Conservation (phyloP, 495 filamentous ascomycete species). For the Bryoglossum gracile region DNA sequence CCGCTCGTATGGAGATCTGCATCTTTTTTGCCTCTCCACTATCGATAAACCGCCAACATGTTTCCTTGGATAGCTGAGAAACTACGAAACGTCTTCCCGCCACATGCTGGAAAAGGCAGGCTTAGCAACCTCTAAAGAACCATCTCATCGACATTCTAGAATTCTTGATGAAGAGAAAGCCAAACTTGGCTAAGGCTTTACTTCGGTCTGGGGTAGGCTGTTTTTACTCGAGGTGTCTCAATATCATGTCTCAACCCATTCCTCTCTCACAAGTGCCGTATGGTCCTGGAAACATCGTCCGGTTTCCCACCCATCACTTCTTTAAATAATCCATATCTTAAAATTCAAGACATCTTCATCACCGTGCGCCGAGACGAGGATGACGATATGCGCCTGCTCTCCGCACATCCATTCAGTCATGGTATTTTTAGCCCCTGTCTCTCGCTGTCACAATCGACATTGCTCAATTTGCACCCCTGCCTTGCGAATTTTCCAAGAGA, state of each 20-base stretch:
- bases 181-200: too few relatives aligned
- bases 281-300: not conserved
- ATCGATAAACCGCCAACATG: not conserved
- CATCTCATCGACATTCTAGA: too few relatives aligned
- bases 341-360: too few relatives aligned
- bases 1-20: too few relatives aligned
- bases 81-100: too few relatives aligned
- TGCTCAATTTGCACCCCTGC: conserved; percentile 15
- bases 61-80: not conserved
- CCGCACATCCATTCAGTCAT: not conserved
- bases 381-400: not conserved
- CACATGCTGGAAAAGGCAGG: conserved; percentile 4
- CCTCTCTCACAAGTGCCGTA: conserved; percentile 2
- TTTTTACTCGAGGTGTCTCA: too few relatives aligned
- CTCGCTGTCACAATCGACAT: conserved; percentile 19
- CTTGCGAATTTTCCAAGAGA: conserved; percentile 1
- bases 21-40: conserved; percentile 6
- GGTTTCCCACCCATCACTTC: too few relatives aligned
- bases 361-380: too few relatives aligned
- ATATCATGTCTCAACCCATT: conserved; percentile 8
- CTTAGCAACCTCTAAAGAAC: not conserved
- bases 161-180: too few relatives aligned
- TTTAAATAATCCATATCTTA: too few relatives aligned
- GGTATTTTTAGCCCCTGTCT: conserved; percentile 11
- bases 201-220: too few relatives aligned